A percentile compares a stretch with the other conserved stretches of the same genome.
phyloP scores from a whole-genome alignment of 2,329 filamentous ascomycete genomes.

The Pseudopithomyces maydicus region DNA sequence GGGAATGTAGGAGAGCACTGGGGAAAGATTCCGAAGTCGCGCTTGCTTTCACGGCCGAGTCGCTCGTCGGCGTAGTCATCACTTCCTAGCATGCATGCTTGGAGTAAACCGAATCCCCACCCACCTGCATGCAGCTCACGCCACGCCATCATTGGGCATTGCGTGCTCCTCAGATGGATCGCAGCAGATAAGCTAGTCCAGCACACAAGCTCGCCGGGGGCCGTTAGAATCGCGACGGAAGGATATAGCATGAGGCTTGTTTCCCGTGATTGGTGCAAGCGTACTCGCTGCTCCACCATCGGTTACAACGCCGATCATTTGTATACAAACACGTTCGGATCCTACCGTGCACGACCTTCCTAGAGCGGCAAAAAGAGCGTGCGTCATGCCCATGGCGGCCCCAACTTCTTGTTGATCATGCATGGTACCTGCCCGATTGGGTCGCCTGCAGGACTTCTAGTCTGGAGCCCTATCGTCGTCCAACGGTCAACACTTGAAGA shows the following conservation, averaged over 20 bases:
- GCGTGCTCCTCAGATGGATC: background rate
- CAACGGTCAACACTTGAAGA: background rate
- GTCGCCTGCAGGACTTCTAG: background rate
- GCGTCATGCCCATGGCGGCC: too few relatives aligned
- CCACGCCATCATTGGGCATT: background rate
- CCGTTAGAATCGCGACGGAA: background rate
- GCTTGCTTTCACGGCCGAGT: background rate
- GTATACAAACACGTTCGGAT: background rate
- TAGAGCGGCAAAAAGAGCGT: background rate
- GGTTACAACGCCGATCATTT: background rate
- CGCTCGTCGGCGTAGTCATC: background rate
- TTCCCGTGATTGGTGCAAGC: background rate
- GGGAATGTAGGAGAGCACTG: background rate
- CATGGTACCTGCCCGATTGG: background rate
- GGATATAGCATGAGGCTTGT: background rate
- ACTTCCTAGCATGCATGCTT: background rate
- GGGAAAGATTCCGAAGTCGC: background rate
- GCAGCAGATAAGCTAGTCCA: conserved; percentile 2
- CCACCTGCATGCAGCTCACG: background rate
- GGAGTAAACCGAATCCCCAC: background rate
- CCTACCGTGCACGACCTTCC: background rate
- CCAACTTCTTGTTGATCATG: background rate
- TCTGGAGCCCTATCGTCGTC: background rate
- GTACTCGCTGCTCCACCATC: background rate
- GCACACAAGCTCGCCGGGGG: background rate